Evolutionary conservation across 768 basidiomycete species (phyloP).

Genomic region (Amyloporia xantha): DNA sequence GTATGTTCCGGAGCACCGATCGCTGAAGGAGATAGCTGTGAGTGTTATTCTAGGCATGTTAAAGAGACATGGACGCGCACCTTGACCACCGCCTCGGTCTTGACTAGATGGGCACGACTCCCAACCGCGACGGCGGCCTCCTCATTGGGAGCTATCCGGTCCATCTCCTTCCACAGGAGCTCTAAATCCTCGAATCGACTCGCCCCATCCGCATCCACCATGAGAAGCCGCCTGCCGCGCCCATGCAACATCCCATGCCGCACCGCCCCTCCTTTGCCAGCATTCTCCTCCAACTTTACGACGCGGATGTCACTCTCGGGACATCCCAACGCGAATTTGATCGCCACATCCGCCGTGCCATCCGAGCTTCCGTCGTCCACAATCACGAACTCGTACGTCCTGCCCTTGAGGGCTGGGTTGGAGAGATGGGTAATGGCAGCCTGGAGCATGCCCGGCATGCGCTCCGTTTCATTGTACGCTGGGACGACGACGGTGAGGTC

Average conservation of each 20-base stretch:
- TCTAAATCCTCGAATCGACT: conserved; percentile 84
- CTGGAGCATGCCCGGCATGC: conserved; percentile 79
- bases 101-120: conserved; percentile 88
- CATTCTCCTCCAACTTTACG: conserved; percentile 69
- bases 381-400: conserved; percentile 76
- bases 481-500: conserved; percentile 82
- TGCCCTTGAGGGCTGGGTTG: conserved; percentile 22
- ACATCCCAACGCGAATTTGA: conserved; percentile 55
- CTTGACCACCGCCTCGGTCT: conserved; percentile 90
- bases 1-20: conserved; percentile 79
- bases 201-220: conserved; percentile 95
- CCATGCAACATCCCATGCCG: conserved; percentile 85
- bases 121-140: conserved; percentile 69
- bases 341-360: conserved; percentile 57
- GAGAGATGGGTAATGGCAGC: conserved; percentile 65
- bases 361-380: conserved; percentile 89
- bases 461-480: conserved; percentile 84
- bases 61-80: conserved; percentile 33
- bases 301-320: conserved; percentile 62
- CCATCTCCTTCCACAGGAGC: conserved; percentile 70
- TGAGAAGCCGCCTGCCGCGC: conserved; percentile 71
- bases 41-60: not conserved
- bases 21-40: conserved; percentile 44
- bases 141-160: conserved; percentile 44
- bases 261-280: conserved; percentile 92